Percentiles rank a stretch among this genome's conserved stretches.
phyloP scores from a whole-genome alignment of 495 filamentous ascomycete species.

The Terfezia boudieri region DNA sequence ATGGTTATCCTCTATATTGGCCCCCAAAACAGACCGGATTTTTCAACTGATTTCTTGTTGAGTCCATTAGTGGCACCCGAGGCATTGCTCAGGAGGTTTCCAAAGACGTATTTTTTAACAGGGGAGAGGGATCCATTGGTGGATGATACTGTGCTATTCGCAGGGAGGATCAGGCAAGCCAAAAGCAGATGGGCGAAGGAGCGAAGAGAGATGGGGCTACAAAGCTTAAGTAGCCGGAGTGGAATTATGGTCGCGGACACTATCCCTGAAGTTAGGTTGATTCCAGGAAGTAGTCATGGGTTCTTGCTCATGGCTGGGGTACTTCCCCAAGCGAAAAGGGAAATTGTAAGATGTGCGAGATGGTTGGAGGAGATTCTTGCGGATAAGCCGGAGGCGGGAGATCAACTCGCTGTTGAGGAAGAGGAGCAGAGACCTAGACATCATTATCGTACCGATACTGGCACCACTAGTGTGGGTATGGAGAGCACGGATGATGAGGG shows the following conservation, averaged over 20 bases:
- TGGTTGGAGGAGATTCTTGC: conserved; percentile 63
- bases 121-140: conserved; percentile 90
- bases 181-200: conserved; percentile 25
- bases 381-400: conserved; percentile 14
- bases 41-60: conserved; percentile 71
- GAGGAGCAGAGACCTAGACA: conserved; percentile 15
- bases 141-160: conserved; percentile 91
- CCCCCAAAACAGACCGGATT: conserved; percentile 77
- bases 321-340: conserved; percentile 68
- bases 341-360: conserved; percentile 45
- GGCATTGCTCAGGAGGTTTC: conserved; percentile 54
- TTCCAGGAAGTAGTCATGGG: conserved; percentile 77
- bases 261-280: conserved; percentile 41
- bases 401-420: conserved; percentile 19
- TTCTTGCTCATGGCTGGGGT: conserved; percentile 75
- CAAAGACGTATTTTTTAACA: conserved; percentile 79
- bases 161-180: conserved; percentile 60
- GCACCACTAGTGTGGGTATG: conserved; percentile 1
- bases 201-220: background rate
- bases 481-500: conserved; percentile 4
- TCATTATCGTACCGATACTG: conserved; percentile 23
- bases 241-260: conserved; percentile 35
- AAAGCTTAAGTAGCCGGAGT: conserved; percentile 38
- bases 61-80: conserved; percentile 81
- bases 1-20: conserved; percentile 99